Evolutionary conservation across 306 rosid species (phyloP), one percentile per base, ranked within the genome.

Genomic region (Ochetophila trinervis): DNA sequence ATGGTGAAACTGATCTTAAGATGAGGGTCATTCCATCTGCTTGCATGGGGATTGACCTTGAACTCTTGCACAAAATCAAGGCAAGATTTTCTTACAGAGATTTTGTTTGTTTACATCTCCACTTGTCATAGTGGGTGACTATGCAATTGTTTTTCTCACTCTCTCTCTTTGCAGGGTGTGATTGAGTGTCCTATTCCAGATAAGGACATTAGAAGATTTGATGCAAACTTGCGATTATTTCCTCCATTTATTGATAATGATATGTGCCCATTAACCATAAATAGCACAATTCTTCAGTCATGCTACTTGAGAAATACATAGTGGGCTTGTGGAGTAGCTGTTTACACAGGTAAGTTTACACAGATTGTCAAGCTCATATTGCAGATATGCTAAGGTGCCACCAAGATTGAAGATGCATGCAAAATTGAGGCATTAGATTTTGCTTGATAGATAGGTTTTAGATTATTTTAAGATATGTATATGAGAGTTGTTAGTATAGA

Each of bases 301-400:
- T 90, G 99, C 78, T 93, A 93, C 85, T 81, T 93, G 86, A 82
- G 99, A 77, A 90, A 93, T 74, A 93, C 97, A 21, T 97, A 93
- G 67, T 93, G 99, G 99, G 97, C 91, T 66, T 93, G 97, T 76
- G 99, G 99, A 66, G 97, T 93, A 49, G 96, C 97, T 53, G 86
- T 90, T 34, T 86, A 93, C 74, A 93, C 99, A 66, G 99, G 99
- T 78, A 86, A 86, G 94, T 79, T 8, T 63, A 48, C 53, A 63
- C 50, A 19, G 42, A 60, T 60, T 73, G 36, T 76, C 60, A 56
- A 75, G 76, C 62, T 67, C 51, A 34, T 78, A 65, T n/a, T n/a
- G n/a, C n/a, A n/a, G n/a, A n/a, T n/a, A n/a, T n/a, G n/a, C n/a
- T n/a, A n/a, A n/a, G n/a, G n/a, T n/a, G n/a, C n/a, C n/a, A n/a